Evolutionary conservation across 2,329 filamentous ascomycete species (phyloP).

Genomic region (Clonostachys sp.): DNA sequence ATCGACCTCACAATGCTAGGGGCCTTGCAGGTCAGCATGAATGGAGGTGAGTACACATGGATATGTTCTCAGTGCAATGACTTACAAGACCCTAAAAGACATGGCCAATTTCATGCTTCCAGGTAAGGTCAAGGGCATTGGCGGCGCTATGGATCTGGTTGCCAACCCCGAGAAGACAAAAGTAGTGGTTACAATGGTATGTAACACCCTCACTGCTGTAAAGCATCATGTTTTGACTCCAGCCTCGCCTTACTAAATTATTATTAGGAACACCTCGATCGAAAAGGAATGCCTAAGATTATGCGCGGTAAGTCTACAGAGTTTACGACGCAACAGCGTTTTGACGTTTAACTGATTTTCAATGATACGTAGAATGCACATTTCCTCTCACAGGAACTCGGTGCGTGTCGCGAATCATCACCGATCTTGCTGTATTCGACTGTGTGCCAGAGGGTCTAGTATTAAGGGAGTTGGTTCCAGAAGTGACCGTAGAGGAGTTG

Average conservation of each 20-base stretch:
- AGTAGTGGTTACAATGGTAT: conserved; percentile 62
- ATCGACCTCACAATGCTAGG: conserved; percentile 82
- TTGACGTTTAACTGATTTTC: no score
- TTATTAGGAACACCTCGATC: conserved; percentile 52
- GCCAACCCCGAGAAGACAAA: conserved; percentile 68
- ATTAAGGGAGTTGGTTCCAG: conserved; percentile 68
- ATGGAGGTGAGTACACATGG: conserved; percentile 33
- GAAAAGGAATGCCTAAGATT: conserved; percentile 64
- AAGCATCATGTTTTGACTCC: no score
- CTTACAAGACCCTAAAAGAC: conserved; percentile 32
- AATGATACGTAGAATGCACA: conserved; percentile 35
- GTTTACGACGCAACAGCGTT: no score
- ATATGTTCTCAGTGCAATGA: no score
- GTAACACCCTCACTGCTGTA: no score
- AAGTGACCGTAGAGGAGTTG: conserved; percentile 64
- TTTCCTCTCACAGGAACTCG: conserved; percentile 62
- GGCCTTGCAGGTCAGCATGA: conserved; percentile 74
- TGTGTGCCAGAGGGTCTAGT: conserved; percentile 54
- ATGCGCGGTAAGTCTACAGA: conserved; percentile 31
- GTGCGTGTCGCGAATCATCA: conserved; percentile 69
- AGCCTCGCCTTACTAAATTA: no score
- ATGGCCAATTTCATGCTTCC: conserved; percentile 90
- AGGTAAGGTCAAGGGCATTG: conserved; percentile 88
- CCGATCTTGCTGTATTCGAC: conserved; percentile 66
- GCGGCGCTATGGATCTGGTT: conserved; percentile 71